Evolutionary conservation across 2,329 filamentous ascomycete species (phyloP).

Genomic region (Botryosphaeria dothidea): DNA sequence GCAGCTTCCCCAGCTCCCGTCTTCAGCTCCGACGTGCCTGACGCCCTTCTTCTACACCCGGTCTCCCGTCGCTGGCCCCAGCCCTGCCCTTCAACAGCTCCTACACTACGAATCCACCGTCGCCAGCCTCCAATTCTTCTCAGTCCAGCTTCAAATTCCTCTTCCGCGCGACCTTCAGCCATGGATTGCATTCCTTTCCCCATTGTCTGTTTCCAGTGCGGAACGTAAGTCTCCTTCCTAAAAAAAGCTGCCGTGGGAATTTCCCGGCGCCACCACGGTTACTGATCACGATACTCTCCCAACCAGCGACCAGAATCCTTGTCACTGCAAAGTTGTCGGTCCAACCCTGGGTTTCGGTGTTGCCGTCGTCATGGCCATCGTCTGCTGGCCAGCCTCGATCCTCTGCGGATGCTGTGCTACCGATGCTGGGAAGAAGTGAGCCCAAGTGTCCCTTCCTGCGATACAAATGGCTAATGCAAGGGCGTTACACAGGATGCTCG

Average conservation of each 20-base stretch:
- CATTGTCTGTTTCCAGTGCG: conserved; percentile 58
- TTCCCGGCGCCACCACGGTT: background rate
- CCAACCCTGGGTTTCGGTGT: conserved; percentile 55
- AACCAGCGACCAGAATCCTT: conserved; percentile 57
- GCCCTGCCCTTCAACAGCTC: background rate
- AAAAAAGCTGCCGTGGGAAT: background rate
- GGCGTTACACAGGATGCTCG: conserved; percentile 47
- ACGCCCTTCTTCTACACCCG: background rate
- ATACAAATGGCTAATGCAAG: background rate
- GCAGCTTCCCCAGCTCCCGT: conserved; percentile 6
- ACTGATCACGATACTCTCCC: background rate
- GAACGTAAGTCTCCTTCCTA: conserved; percentile 32
- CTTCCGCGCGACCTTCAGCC: background rate
- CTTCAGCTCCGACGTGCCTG: background rate
- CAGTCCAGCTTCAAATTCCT: background rate
- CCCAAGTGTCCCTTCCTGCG: conserved; percentile 26
- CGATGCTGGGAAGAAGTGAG: conserved; percentile 55
- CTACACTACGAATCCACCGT: background rate
- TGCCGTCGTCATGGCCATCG: conserved; percentile 52
- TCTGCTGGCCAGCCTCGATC: conserved; percentile 58
- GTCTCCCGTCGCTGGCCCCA: background rate
- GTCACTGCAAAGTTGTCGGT: conserved; percentile 58
- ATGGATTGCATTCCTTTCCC: conserved; percentile 51
- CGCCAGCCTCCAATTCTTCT: background rate
- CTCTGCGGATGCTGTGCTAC: conserved; percentile 60